phyloP scores from a whole-genome alignment of 306 rosid species.

The Astragalus membranaceus region DNA sequence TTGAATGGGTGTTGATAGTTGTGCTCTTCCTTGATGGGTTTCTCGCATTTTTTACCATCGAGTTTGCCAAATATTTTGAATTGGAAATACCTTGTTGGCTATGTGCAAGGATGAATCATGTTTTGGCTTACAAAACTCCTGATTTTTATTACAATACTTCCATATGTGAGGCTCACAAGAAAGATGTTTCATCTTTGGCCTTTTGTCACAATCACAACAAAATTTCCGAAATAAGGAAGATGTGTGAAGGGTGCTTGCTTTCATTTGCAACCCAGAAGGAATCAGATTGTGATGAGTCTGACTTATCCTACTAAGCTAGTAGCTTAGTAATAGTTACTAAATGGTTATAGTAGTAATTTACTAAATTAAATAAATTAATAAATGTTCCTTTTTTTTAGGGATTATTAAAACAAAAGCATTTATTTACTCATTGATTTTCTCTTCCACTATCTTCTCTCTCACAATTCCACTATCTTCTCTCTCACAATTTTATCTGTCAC shows the following conservation, averaged over 20 bases:
- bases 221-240: constrained; percentile 54
- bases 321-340: too few relatives aligned
- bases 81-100: constrained; percentile 61
- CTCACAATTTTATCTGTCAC: too few relatives aligned
- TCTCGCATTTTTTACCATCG: constrained; percentile 52
- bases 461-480: too few relatives aligned
- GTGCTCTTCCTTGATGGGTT: constrained; percentile 63
- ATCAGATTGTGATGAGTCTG: constrained; percentile 51
- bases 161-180: constrained; percentile 70
- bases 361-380: too few relatives aligned
- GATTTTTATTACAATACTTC: constrained; percentile 66
- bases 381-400: too few relatives aligned
- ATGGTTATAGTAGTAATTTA: too few relatives aligned
- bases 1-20: constrained; percentile 65
- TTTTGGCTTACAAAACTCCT: constrained; percentile 32
- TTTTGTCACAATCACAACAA: constrained; percentile 77
- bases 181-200: constrained; percentile 63
- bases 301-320: too few relatives aligned
- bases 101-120: constrained; percentile 66
- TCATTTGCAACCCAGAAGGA: constrained; percentile 76
- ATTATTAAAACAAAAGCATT: too few relatives aligned
- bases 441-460: too few relatives aligned
- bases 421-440: too few relatives aligned
- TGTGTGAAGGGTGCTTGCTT: constrained; percentile 87
- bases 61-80: constrained; percentile 63